Conservation (phyloP, 768 basidiomycete species). For the Rhodosporidiobolus odoratus region DNA sequence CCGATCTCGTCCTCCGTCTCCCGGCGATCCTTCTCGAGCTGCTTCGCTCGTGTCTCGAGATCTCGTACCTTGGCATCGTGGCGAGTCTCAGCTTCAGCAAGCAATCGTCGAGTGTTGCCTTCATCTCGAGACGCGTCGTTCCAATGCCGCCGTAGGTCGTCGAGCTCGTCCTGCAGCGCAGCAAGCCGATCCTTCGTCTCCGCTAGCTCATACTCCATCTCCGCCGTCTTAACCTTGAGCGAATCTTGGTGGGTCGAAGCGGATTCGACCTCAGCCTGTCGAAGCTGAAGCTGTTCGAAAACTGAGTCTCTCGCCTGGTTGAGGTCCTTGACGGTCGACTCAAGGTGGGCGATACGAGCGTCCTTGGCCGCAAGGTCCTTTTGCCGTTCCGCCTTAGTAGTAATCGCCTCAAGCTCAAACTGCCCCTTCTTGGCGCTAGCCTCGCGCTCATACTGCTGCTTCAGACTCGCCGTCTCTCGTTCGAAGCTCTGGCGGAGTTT, state of each 20-base stretch:
- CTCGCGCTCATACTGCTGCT: constrained; percentile 75
- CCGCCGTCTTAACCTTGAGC: constrained; percentile 69
- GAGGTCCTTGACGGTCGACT: constrained; percentile 63
- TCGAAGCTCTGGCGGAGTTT: constrained; percentile 48
- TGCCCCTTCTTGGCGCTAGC: constrained; percentile 60
- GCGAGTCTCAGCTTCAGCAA: constrained; percentile 61
- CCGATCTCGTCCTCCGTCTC: constrained; percentile 88
- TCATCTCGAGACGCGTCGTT: constrained; percentile 54
- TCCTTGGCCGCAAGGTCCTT: constrained; percentile 62
- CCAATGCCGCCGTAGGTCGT: constrained; percentile 56
- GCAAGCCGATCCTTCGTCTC: constrained; percentile 69
- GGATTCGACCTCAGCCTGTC: constrained; percentile 85
- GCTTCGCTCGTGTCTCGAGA: constrained; percentile 59
- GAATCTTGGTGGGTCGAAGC: constrained; percentile 68
- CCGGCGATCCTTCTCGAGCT: constrained; percentile 72
- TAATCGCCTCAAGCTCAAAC: constrained; percentile 68
- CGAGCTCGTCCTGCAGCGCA: constrained; percentile 53
- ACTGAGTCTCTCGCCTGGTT: constrained; percentile 68
- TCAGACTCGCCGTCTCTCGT: constrained; percentile 49
- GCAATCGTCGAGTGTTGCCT: constrained; percentile 53
- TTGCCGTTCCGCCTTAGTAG: constrained; percentile 64
- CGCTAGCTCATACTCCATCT: constrained; percentile 77
- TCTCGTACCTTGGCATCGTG: constrained; percentile 55
- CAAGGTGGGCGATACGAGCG: constrained; percentile 63
- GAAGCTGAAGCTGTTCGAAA: constrained; percentile 79